A percentile compares a stretch with the other conserved stretches of the same genome.
Evolutionary conservation across 192 early-diverging fungal genomes (phyloP).

Genomic region (Coemansia sp.): DNA sequence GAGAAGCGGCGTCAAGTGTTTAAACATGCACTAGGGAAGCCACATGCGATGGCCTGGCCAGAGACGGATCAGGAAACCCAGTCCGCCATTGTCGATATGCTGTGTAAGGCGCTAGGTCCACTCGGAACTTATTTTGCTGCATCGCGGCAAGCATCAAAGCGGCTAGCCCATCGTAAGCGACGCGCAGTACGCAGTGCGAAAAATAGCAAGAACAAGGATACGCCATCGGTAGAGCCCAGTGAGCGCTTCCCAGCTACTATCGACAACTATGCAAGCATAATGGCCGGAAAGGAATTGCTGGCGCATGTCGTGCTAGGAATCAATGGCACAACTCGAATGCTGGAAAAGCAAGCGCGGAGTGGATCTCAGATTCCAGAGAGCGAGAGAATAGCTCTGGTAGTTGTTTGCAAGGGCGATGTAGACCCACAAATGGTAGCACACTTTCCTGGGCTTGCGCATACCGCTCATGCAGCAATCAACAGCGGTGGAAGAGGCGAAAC

Average conservation of each 20-base stretch:
- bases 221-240: not conserved
- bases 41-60: constrained; percentile 46
- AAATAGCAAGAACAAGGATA: not conserved
- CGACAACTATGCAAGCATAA: constrained; percentile 1
- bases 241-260: not conserved
- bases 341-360: constrained; percentile 38
- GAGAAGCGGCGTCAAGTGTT: constrained; percentile 40
- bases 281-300: constrained; percentile 19
- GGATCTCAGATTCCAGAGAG: not conserved
- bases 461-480: constrained; percentile 16
- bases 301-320: constrained; percentile 40
- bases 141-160: constrained; percentile 31
- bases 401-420: constrained; percentile 46
- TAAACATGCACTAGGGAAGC: constrained; percentile 51
- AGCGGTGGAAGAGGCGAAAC: not conserved
- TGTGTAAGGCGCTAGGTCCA: constrained; percentile 38
- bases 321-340: constrained; percentile 43
- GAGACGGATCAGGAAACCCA: constrained; percentile 14
- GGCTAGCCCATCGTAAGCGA: constrained; percentile 9
- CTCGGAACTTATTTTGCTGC: constrained; percentile 34
- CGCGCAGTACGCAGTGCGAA: constrained; percentile 21
- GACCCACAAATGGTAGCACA: constrained; percentile 48
- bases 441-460: constrained; percentile 44
- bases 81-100: constrained; percentile 19
- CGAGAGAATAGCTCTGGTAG: constrained; percentile 31